These are phyloP conservation scores for Lactifluus pinguis DNA, from an alignment of 768 basidiomycete species.

Conservation along the genomic window DNA sequence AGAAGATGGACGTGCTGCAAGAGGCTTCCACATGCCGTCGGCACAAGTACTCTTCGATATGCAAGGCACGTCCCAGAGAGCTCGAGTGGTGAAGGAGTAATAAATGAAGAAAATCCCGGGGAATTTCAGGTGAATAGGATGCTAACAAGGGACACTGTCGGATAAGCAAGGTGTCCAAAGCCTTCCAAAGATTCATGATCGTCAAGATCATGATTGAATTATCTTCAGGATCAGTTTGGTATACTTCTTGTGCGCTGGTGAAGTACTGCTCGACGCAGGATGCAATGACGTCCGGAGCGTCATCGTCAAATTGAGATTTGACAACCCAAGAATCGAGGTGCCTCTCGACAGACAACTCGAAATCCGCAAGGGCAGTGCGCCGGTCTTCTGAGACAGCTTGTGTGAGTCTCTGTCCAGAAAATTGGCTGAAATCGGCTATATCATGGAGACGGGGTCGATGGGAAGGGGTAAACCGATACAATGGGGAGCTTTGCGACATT, in stretches of 20 bases:
- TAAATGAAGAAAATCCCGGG: constrained; percentile 28
- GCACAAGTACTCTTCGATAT: background rate
- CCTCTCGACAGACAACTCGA: background rate
- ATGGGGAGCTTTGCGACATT: background rate
- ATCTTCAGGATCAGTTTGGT: background rate
- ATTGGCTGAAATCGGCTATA: background rate
- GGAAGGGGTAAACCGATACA: background rate
- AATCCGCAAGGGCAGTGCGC: background rate
- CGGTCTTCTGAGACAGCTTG: background rate
- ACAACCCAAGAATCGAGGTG: background rate
- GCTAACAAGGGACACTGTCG: constrained; percentile 31
- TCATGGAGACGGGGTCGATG: background rate
- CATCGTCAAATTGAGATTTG: background rate
- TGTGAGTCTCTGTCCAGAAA: background rate
- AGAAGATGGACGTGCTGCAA: background rate
- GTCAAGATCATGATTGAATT: background rate
- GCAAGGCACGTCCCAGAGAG: background rate
- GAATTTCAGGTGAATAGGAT: constrained; percentile 39
- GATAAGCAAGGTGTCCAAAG: constrained; percentile 33
- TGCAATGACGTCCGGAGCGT: background rate
- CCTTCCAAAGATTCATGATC: constrained; percentile 34
- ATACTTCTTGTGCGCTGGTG: background rate
- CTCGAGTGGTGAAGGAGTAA: constrained; percentile 32
- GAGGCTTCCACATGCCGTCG: background rate
- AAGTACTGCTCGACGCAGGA: background rate